Conservation (phyloP, 2,329 filamentous ascomycete genomes). For the Aspergillus amoenus region DNA sequence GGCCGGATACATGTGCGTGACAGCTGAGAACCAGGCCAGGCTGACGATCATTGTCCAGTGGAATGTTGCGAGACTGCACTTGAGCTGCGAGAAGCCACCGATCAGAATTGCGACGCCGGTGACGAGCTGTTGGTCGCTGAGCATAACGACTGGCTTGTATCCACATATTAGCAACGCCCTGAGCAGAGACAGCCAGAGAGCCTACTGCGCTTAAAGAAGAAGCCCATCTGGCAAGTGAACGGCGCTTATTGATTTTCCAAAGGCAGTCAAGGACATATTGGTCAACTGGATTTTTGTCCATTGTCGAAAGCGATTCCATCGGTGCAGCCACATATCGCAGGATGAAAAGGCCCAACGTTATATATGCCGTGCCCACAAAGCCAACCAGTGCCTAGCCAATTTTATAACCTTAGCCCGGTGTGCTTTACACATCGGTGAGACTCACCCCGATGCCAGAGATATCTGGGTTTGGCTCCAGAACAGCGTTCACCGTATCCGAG, state of each 20-base stretch:
- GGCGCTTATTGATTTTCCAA: neutral
- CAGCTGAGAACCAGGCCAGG: neutral
- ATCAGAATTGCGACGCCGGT: neutral
- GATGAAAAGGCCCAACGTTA: neutral
- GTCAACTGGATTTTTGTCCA: neutral
- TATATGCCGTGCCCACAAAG: neutral
- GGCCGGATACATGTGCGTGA: neutral
- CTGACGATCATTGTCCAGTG: neutral
- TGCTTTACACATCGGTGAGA: neutral
- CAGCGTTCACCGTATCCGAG: no score
- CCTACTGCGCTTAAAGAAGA: neutral
- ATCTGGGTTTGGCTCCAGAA: neutral
- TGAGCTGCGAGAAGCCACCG: neutral
- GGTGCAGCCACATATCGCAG: neutral
- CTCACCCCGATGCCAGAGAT: neutral
- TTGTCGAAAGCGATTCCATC: neutral
- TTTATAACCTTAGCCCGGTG: neutral
- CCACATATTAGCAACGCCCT: neutral
- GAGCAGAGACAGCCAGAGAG: neutral
- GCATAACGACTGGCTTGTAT: neutral
- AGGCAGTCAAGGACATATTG: neutral
- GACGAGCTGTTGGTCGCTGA: neutral
- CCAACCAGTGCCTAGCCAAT: neutral
- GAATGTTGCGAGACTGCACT: neutral
- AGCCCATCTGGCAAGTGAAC: neutral